Conservation (phyloP, 108 stramenopile species). For the Cyclotella baltica region DNA sequence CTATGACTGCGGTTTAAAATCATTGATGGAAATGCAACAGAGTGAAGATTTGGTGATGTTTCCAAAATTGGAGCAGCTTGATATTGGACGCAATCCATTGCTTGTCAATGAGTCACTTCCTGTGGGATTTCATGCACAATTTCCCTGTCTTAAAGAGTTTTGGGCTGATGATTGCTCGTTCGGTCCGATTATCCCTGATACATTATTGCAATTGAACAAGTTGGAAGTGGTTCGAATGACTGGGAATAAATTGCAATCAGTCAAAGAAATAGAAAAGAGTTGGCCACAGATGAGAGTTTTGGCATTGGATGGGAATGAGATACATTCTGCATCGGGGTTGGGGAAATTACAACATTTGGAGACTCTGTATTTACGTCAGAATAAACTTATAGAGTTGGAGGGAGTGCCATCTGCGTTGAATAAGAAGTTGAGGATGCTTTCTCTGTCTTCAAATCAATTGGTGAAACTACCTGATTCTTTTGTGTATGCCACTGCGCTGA, state of each 20-base stretch:
- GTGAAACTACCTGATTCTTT: constrained; percentile 42
- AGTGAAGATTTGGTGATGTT: constrained; percentile 5
- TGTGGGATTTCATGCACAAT: constrained; percentile 23
- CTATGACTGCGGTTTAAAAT: constrained; percentile 64
- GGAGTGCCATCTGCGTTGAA: constrained; percentile 35
- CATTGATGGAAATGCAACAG: constrained; percentile 43
- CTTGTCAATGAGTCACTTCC: constrained; percentile 26
- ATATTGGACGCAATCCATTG: constrained; percentile 73
- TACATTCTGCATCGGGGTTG: constrained; percentile 49
- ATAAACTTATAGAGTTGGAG: constrained; percentile 38
- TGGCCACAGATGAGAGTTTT: constrained; percentile 31
- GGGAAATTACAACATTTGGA: constrained; percentile 43
- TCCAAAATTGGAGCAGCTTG: constrained; percentile 57
- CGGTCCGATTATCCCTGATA: constrained; percentile 48
- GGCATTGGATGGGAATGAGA: constrained; percentile 67
- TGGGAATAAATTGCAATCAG: constrained; percentile 63
- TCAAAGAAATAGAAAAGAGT: constrained; percentile 11
- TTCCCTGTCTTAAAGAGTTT: constrained; percentile 56
- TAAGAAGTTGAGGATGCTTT: constrained; percentile 42
- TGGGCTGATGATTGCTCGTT: constrained; percentile 75
- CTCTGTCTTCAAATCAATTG: constrained; percentile 68
- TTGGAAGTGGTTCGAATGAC: constrained; percentile 57
- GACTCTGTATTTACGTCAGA: constrained; percentile 51
- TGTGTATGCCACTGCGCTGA: constrained; percentile 32
- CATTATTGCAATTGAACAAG: constrained; percentile 41